Percentiles rank a stretch among this genome's conserved stretches.
phyloP scores from a whole-genome alignment of 2,329 filamentous ascomycete genomes.

The Sphaerostilbella broomeana region DNA sequence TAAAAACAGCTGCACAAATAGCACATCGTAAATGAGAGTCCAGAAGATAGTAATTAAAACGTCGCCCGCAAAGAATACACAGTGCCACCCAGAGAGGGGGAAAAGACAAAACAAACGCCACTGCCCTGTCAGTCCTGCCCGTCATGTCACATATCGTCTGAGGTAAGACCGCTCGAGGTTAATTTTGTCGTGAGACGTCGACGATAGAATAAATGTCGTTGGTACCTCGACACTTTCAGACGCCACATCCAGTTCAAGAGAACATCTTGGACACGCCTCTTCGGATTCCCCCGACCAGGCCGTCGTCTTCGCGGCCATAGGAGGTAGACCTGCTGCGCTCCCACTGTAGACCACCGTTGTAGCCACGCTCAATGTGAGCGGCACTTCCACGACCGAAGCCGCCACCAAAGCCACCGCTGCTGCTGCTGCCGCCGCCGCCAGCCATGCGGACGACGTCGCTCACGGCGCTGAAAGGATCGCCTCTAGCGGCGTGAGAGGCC shows the following conservation, averaged over 20 bases:
- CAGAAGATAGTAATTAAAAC: no score
- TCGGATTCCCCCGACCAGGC: constrained; percentile 30
- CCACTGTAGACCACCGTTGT: constrained; percentile 32
- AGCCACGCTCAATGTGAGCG: constrained; percentile 29
- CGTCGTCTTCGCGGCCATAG: constrained; percentile 23
- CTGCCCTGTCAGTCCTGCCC: no score
- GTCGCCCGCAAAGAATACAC: no score
- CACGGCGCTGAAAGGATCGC: constrained; percentile 43
- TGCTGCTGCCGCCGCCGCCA: constrained; percentile 26
- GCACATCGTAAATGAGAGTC: no score
- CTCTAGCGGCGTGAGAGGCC: constrained; percentile 42
- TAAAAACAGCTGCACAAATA: no score
- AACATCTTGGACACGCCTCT: constrained; percentile 37
- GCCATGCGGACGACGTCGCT: constrained; percentile 52
- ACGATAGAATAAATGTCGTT: no score
- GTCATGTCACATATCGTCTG: neutral
- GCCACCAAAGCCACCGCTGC: constrained; percentile 1
- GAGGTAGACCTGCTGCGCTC: constrained; percentile 27
- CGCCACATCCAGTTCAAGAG: no score
- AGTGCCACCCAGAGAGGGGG: neutral
- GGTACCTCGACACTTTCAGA: no score
- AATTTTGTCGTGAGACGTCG: no score
- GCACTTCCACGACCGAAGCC: constrained; percentile 11
- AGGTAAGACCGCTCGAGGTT: neutral
- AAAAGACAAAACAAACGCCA: no score